Evolutionary conservation across 768 basidiomycete genomes (phyloP).

Genomic region (Agaricus bisporus): DNA sequence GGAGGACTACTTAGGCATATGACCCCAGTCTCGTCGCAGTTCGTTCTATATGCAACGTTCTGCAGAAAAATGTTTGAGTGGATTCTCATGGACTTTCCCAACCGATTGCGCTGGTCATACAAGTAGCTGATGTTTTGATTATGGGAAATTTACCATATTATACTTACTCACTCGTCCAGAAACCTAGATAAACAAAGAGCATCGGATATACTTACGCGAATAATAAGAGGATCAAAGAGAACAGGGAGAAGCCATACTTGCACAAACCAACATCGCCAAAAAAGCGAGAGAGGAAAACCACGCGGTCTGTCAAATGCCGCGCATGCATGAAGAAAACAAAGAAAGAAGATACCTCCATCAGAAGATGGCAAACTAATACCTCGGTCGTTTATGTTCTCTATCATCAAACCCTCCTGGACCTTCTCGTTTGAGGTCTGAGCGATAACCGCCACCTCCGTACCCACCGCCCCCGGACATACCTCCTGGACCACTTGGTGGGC

Average conservation of each 20-base stretch:
- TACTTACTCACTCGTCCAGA: conserved; percentile 9
- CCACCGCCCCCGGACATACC: conserved; percentile 33
- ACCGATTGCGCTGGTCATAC: neutral
- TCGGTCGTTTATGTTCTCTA: conserved; percentile 74
- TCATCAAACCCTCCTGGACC: conserved; percentile 77
- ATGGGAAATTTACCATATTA: neutral
- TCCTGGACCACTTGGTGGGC: conserved; percentile 36
- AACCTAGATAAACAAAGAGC: neutral
- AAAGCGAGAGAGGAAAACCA: neutral
- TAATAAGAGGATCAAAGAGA: conserved; percentile 9
- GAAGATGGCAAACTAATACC: conserved; percentile 47
- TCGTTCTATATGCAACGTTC: too few species aligned
- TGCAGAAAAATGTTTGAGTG: too few species aligned
- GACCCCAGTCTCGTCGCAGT: too few species aligned
- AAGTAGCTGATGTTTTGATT: neutral
- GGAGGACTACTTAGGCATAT: too few species aligned
- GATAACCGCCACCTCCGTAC: conserved; percentile 49
- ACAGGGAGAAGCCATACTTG: conserved; percentile 14
- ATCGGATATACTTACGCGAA: conserved; percentile 19
- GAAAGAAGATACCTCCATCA: conserved; percentile 11
- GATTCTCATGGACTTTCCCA: too few species aligned
- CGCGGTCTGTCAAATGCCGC: conserved; percentile 5
- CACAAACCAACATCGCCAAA: conserved; percentile 8
- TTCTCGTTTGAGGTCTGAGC: conserved; percentile 74
- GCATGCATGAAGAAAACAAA: conserved; percentile 5